Evolutionary conservation across 2,329 filamentous ascomycete genomes (phyloP).

Genomic region (Teratosphaeria gauchensis): DNA sequence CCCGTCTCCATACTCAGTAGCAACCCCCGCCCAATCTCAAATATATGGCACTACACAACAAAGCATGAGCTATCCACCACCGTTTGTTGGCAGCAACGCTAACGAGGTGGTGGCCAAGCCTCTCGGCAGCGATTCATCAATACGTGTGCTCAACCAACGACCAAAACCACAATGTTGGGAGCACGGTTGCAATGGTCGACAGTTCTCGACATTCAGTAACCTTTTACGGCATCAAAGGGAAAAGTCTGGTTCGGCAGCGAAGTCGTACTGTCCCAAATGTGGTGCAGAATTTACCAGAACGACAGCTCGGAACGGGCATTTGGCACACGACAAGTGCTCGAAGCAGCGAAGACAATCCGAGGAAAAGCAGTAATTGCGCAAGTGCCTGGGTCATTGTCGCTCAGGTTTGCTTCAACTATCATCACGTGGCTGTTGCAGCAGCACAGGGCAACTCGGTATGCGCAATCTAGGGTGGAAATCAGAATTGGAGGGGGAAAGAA

Average conservation of each 20-base stretch:
- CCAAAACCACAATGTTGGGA: slow-evolving; percentile 98
- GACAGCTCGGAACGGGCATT: slow-evolving; percentile 77
- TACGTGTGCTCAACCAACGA: slow-evolving; percentile 27
- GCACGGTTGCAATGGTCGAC: slow-evolving; percentile 88
- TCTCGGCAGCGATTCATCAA: slow-evolving; percentile 16
- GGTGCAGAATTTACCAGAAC: slow-evolving; percentile 90
- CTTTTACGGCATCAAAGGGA: slow-evolving; percentile 85
- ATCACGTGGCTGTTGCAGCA: not conserved
- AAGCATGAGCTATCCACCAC: slow-evolving; percentile 16
- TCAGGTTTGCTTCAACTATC: not conserved
- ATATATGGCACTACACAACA: slow-evolving; percentile 15
- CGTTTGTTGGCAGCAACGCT: slow-evolving; percentile 14
- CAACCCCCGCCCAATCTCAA: slow-evolving; percentile 8
- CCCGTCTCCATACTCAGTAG: slow-evolving; percentile 16
- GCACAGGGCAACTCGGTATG: not conserved
- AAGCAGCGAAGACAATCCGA: slow-evolving; percentile 55
- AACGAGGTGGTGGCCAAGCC: slow-evolving; percentile 16
- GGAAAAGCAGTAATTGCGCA: slow-evolving; percentile 6
- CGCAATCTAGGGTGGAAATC: not conserved
- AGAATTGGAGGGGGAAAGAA: not conserved
- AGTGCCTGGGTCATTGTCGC: not conserved
- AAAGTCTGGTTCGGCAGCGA: slow-evolving; percentile 82
- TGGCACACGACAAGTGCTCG: slow-evolving; percentile 74
- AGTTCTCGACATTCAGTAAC: slow-evolving; percentile 96
- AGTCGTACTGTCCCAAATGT: slow-evolving; percentile 82